phyloP scores from a whole-genome alignment of 2,329 filamentous ascomycete species.

The Monosporascus cannonballus region DNA sequence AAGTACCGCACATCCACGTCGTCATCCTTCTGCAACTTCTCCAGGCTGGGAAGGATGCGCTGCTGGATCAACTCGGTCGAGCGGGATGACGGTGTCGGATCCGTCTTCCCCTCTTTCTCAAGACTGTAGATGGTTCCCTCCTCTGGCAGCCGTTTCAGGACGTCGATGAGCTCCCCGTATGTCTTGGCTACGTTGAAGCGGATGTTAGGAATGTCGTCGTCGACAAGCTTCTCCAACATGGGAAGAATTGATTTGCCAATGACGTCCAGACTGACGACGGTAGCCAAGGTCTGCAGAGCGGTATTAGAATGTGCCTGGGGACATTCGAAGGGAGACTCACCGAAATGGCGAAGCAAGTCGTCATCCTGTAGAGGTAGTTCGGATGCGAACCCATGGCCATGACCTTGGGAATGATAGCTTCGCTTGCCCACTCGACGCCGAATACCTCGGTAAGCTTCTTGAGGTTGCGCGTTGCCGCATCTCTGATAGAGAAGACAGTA shows the following conservation, averaged over 20 bases:
- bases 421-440: slow-evolving; percentile 94
- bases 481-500: slow-evolving; percentile 96
- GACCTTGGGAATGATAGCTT: slow-evolving; percentile 96
- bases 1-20: slow-evolving; percentile 98
- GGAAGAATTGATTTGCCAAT: slow-evolving; percentile 90
- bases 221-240: slow-evolving; percentile 90
- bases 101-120: slow-evolving; percentile 66
- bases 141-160: slow-evolving; percentile 85
- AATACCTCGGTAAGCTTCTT: slow-evolving; percentile 99
- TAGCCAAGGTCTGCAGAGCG: slow-evolving; percentile 71
- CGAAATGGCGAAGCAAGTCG: slow-evolving; percentile 97
- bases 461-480: slow-evolving; percentile 93
- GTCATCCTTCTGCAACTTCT: slow-evolving; percentile 94
- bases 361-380: slow-evolving; percentile 99
- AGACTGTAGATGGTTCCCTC: slow-evolving; percentile 79
- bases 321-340: slow-evolving; percentile 50
- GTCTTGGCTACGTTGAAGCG: slow-evolving; percentile 99
- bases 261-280: slow-evolving; percentile 87
- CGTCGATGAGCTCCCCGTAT: slow-evolving; percentile 81
- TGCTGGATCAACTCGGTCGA: slow-evolving; percentile 78
- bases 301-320: slow-evolving; percentile 4
- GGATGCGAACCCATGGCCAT: slow-evolving; percentile 97
- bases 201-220: slow-evolving; percentile 96
- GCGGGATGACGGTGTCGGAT: slow-evolving; percentile 57
- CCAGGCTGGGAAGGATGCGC: slow-evolving; percentile 80